Base-by-base conservation (phyloP, 805 yeast genomes). In the Starmera amethionina region DNA sequence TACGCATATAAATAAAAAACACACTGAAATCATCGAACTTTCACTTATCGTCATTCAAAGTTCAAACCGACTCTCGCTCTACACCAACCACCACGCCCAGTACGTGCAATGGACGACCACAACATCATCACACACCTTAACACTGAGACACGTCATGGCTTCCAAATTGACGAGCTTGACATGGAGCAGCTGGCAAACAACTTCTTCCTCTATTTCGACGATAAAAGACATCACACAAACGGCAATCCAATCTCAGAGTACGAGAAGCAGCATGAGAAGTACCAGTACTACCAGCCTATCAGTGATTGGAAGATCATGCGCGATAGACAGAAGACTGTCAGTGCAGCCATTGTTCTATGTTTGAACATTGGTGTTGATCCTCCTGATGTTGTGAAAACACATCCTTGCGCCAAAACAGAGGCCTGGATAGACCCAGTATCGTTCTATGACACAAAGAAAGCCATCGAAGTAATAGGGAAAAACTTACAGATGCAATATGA, bases 351-450 rank as follows among this genome's bases (percentile, higher is more conserved):
- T 8, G 88, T 93, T 38, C 65, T 93, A 37, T 93, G 98, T 59
- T 66, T 93, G 32, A 93, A 93, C 55, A 62, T 90, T 22, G 97
- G 97, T 8, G 96, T 93, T 2, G 97, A 90, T 50, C 98, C 98
- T 3, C 98, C 98, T 1, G 98, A 93, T 60, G 78, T 89, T 25
- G 77, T 85, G 56, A 86, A 88, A 57, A 87, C 97, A 0, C 87
- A 84, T 46, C 97, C 96, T 1, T 84, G 94, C 52, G 96, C 98
- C 1, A 78, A 81, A 48, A 63, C 80, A 33, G 98, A 93, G 65
- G 83, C 97, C 1, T 90, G 96, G 87, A 77, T 89, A 10, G 96
- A 93, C 56, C 97, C 97, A 0, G 64, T 83, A 19, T 69, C 78
- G 8, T 81, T 77, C 50, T 74, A 80, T 30, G 97, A 89, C 55